Conservation (phyloP, 495 filamentous ascomycete species). For the Rostrohypoxylon terebratum region DNA sequence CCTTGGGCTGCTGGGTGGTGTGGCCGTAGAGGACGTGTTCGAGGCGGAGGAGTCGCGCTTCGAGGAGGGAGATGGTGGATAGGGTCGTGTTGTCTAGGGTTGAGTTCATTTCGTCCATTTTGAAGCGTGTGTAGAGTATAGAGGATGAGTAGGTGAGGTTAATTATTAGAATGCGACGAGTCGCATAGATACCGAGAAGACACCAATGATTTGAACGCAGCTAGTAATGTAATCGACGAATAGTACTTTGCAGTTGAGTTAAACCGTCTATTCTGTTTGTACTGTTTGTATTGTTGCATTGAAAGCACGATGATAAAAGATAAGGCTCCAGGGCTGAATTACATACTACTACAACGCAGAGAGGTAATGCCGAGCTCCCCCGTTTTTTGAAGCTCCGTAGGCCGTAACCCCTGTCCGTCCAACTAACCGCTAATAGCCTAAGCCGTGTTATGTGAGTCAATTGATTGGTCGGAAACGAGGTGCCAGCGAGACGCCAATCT, state of each 20-base stretch:
- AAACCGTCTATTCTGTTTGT: neutral
- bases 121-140: neutral
- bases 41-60: constrained; percentile 77
- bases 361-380: constrained; percentile 30
- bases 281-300: neutral
- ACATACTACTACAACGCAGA: too few relatives aligned
- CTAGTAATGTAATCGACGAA: neutral
- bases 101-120: constrained; percentile 56
- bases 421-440: constrained; percentile 44
- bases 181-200: neutral
- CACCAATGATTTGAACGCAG: neutral
- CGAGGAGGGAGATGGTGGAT: constrained; percentile 79
- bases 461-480: constrained; percentile 28
- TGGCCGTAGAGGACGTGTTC: constrained; percentile 78
- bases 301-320: constrained; percentile 13
- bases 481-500: constrained; percentile 23
- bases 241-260: neutral
- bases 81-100: constrained; percentile 64
- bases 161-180: neutral
- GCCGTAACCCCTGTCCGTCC: neutral
- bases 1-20: constrained; percentile 54
- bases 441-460: constrained; percentile 5
- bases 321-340: too few relatives aligned
- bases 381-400: constrained; percentile 22
- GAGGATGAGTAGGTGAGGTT: neutral